Base-by-base conservation (phyloP, 1,284 basidiomycete genomes). In the Xerocomus subilludens region DNA sequence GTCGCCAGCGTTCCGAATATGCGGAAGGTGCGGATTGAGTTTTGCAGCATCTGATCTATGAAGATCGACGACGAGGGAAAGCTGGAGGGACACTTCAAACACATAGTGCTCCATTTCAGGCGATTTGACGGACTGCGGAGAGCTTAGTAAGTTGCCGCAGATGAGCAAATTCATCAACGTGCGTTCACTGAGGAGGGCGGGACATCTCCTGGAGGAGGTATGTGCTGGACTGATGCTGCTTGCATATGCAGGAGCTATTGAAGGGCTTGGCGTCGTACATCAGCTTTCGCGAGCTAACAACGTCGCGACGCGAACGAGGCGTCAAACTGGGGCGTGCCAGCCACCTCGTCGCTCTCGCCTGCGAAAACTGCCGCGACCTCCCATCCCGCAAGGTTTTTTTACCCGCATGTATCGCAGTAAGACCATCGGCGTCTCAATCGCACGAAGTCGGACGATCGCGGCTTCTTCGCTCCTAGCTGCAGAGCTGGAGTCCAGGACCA, bases 351-450 rank as follows among this genome's bases (percentile, higher is more conserved):
- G 11, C 91, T 89, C 36, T 88, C 89, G 14, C 90, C 90, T 6
- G 90, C 90, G 67, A 92, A 87, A 36, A 91, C 81, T 53, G 92
- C 89, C 91, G 93, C 92, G 18, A 90, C 86, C 79, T 93, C 91
- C 90, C 90, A 92, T 33, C 92, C 92, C 7, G 89, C 86, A 2
- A 90, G 78, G 67, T 89, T 87, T 81, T 92, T n/a, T 91, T 62
- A 84, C 84, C 58, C 92, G 83, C 27, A 91, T 79, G 68, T 84
- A 85, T 30, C 87, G 86, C 38, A 88, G 80, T 9, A 90, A 42
- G 27, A 90, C 81, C 0, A 85, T 82, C 38, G 92, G 80, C 1
- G 89, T 90, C 75, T 89, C 85, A 16, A 91, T 59, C 47, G 82
- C 82, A 42, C 55, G 79, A 2, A 89, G 85, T 73, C 91, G 86